Conservation (phyloP, 2,329 filamentous ascomycete genomes). For the Xylaria sp. region DNA sequence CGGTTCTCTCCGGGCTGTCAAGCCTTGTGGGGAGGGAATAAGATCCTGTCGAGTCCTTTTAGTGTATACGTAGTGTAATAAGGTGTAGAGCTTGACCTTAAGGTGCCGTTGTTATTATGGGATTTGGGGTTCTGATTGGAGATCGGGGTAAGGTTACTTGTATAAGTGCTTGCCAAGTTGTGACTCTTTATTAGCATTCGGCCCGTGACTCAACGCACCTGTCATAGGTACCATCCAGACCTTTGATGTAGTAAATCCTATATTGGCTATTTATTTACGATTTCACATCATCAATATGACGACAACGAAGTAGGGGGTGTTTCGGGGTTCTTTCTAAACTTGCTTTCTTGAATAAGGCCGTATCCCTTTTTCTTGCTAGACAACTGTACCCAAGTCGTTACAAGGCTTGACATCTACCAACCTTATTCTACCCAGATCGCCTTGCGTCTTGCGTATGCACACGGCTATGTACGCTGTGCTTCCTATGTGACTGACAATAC, state of each 20-base stretch:
- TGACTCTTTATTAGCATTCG: constrained; percentile 43
- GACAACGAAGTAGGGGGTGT: not conserved
- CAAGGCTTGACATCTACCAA: constrained; percentile 5
- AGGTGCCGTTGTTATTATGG: constrained; percentile 13
- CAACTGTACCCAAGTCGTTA: constrained; percentile 2
- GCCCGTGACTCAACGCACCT: constrained; percentile 41
- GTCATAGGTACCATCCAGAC: constrained; percentile 27
- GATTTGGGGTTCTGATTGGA: constrained; percentile 30
- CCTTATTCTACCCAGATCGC: not conserved
- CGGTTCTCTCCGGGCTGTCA: constrained; percentile 8
- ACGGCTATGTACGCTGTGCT: not conserved
- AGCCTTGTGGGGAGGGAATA: not conserved
- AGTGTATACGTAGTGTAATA: constrained; percentile 1
- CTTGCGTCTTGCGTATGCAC: not conserved
- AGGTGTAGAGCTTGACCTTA: constrained; percentile 14
- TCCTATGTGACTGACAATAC: not conserved
- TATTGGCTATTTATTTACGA: constrained; percentile 5
- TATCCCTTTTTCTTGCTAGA: not conserved
- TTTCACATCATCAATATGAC: not conserved
- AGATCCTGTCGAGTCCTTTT: not conserved
- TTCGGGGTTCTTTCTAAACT: not conserved
- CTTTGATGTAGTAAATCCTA: constrained; percentile 24
- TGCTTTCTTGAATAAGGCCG: constrained; percentile 15
- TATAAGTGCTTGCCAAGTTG: constrained; percentile 40
- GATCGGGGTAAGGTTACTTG: constrained; percentile 41